Conservation (phyloP, 2,329 filamentous ascomycete genomes). For the Exserohilum rostratum region DNA sequence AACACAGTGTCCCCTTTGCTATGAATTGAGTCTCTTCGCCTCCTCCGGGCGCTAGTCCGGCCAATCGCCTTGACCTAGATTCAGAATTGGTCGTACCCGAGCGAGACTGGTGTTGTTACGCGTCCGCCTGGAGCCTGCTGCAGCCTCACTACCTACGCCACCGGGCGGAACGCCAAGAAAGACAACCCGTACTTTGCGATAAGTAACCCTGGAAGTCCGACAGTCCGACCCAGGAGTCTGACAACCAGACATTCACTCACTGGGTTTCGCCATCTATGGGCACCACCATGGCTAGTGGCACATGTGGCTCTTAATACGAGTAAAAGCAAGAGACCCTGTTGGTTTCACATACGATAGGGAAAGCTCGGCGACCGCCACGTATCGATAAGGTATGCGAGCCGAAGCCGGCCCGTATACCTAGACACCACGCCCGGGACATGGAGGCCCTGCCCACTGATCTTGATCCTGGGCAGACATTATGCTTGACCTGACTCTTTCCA, state of each 20-base stretch:
- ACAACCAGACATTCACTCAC: neutral
- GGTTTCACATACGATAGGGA: neutral
- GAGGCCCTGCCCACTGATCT: neutral
- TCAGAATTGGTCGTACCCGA: constrained; percentile 11
- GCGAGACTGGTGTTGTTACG: constrained; percentile 28
- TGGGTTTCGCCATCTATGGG: neutral
- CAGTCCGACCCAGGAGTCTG: neutral
- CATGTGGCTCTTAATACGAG: neutral
- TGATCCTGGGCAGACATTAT: neutral
- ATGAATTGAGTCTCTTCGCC: neutral
- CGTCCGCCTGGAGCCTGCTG: constrained; percentile 32
- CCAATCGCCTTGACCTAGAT: constrained; percentile 19
- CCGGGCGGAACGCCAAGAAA: constrained; percentile 17
- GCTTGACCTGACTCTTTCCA: neutral
- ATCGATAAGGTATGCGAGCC: neutral
- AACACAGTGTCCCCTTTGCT: constrained; percentile 29
- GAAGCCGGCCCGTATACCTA: neutral
- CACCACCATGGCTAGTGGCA: neutral
- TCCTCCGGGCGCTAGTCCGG: constrained; percentile 2
- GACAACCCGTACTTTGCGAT: constrained; percentile 1
- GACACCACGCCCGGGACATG: neutral
- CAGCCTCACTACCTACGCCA: constrained; percentile 27
- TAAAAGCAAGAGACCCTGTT: neutral
- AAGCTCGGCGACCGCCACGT: neutral
- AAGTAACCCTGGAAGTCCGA: neutral